Evolutionary conservation across 305 asterid species (phyloP).

Genomic region (Fraxinus platypoda): DNA sequence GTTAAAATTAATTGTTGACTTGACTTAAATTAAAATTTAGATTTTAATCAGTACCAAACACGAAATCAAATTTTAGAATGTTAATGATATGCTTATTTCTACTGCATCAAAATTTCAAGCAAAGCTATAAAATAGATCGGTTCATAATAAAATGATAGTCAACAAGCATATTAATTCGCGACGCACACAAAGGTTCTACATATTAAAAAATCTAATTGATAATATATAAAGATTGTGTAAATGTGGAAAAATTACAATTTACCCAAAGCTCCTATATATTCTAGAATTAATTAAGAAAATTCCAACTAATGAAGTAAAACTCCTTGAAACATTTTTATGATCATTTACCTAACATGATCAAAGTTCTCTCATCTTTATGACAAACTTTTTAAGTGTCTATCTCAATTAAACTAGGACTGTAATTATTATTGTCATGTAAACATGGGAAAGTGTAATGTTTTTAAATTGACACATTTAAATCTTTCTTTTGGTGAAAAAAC

Average conservation of each 20-base stretch:
- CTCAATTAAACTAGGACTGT: not conserved
- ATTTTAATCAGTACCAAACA: too few species aligned
- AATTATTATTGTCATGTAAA: slow-evolving; percentile 19
- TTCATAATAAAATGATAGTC: not conserved
- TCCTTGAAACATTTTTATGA: not conserved
- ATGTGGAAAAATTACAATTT: too few species aligned
- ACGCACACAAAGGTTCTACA: not conserved
- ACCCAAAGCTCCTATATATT: too few species aligned
- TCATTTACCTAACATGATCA: not conserved
- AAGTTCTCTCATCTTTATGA: not conserved
- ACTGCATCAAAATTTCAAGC: not conserved
- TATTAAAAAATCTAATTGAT: too few species aligned
- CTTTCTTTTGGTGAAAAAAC: slow-evolving; percentile 18
- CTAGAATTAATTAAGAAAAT: too few species aligned
- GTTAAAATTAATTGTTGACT: too few species aligned
- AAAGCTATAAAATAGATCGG: not conserved
- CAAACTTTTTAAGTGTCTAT: not conserved
- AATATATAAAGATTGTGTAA: too few species aligned
- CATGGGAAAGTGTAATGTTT: slow-evolving; percentile 26
- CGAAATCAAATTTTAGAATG: too few species aligned
- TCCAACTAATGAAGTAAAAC: too few species aligned
- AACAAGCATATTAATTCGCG: not conserved
- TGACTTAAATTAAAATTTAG: too few species aligned
- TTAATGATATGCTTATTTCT: too few species aligned
- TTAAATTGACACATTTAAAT: slow-evolving; percentile 7